Conservation (phyloP, 1,139 yeast genomes). For the Saccharomyces hybrid region DNA sequence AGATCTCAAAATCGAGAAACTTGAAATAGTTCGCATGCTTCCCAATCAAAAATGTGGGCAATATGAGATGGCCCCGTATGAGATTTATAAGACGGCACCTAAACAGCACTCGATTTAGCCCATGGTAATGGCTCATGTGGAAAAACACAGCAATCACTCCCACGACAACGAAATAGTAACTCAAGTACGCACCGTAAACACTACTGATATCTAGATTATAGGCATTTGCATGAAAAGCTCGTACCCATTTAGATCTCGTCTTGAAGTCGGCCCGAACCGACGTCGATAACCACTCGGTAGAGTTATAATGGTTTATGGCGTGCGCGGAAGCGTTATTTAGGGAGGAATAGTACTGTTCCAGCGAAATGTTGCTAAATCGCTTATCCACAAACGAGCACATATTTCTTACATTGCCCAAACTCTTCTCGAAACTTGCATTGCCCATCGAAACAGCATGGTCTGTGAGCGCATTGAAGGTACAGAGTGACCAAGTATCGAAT, state of each 20-base stretch:
- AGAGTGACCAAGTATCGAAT: conserved; percentile 2
- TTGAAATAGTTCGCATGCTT: conserved; percentile 16
- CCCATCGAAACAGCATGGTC: neutral
- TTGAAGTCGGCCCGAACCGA: neutral
- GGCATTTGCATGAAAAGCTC: conserved; percentile 15
- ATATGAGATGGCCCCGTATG: conserved; percentile 11
- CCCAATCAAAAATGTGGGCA: conserved; percentile 13
- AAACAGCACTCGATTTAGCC: conserved; percentile 8
- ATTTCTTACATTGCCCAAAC: conserved; percentile 1
- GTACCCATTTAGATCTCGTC: conserved; percentile 6
- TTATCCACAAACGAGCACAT: conserved; percentile 1
- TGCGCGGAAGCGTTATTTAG: neutral
- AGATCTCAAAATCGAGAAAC: neutral
- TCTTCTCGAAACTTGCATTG: conserved; percentile 1
- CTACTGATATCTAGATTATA: conserved; percentile 17
- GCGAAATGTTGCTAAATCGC: neutral
- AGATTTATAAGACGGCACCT: conserved; percentile 7
- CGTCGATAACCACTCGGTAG: neutral
- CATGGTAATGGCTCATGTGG: conserved; percentile 11
- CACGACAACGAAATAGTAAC: conserved; percentile 11
- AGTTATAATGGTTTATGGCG: conserved; percentile 1
- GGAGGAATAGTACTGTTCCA: neutral
- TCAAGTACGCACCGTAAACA: conserved; percentile 10
- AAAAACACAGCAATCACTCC: conserved; percentile 7
- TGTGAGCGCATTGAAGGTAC: conserved; percentile 1